Base-by-base conservation (phyloP, 2,329 filamentous ascomycete species). In the Elsinoe fawcettii region DNA sequence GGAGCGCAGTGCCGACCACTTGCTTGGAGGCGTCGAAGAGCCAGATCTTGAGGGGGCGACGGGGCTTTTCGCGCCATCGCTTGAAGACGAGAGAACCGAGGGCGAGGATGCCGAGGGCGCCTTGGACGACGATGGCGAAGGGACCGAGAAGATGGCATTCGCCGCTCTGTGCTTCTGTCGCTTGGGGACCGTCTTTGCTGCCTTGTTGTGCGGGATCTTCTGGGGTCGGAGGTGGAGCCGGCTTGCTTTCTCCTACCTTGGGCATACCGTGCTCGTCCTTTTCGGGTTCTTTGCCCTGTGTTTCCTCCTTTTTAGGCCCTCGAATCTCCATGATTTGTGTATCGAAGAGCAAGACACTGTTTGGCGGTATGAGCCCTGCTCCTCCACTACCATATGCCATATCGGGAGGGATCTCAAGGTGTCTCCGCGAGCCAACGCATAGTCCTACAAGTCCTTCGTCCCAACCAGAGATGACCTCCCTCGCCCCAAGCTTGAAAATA, bases 21-120 rank as follows among this genome's bases (percentile, higher is more conserved):
- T 99, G 93, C 77, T 99, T 99, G 30, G 90, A 95, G 22, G 85
- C 93, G 69, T 99, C 93, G 71, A 97, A 99, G 71, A 88, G 91
- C 92, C 93, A 99, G 63, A 99, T 90, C 79, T 95, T 95, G 67
- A 97, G 69, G 1, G 92, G 92, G 57, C 93, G 82, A 70, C 96
- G 92, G 1, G 93, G 92, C 58, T 88, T 81, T 74, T 99, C 93
- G 63, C 88, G 83, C 84, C 87, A 96, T 64, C 93, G 82, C 77
- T 99, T 99, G 76, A 84, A 95, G 6, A 97, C 92, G 51, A 99
- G 80, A 1, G 90, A 88, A 56, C 92, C 76, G 55, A 97, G 75
- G 7, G 93, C 93, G 57, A 96, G 76, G 16, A 80, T 82, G 16
- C 93, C 93, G 16, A 99, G 82, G 1, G 90, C 88, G 43, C 83